phyloP scores from a whole-genome alignment of 345 rosid species.

The Passiflora organensis region DNA sequence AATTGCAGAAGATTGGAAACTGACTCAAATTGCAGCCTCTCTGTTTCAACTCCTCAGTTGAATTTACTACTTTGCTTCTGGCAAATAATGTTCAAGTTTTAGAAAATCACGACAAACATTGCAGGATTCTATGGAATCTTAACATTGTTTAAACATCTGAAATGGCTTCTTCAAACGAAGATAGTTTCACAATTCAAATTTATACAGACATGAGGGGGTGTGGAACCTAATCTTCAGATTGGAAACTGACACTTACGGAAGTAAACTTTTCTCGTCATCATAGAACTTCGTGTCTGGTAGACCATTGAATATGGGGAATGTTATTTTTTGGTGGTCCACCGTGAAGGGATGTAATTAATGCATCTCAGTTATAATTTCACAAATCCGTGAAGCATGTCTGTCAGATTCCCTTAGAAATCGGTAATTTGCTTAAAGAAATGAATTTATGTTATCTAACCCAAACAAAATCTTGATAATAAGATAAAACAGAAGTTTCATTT shows the following conservation, averaged over 20 bases:
- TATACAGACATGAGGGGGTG: conserved; percentile 22
- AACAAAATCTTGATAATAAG: conserved; percentile 32
- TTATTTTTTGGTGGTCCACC: conserved; percentile 24
- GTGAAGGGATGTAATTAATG: conserved; percentile 34
- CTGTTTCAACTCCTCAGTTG: not conserved
- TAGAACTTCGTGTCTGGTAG: conserved; percentile 13
- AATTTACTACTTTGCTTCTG: not conserved
- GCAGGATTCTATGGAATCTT: conserved; percentile 12
- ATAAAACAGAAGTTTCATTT: conserved; percentile 57
- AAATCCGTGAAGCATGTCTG: conserved; percentile 55
- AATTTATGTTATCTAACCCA: conserved; percentile 19
- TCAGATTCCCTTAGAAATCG: conserved; percentile 34
- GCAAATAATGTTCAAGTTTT: not conserved
- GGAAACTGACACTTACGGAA: conserved; percentile 19
- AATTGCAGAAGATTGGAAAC: conserved; percentile 13
- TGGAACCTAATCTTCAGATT: conserved; percentile 27
- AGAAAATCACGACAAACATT: conserved; percentile 10
- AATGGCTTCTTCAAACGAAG: not conserved
- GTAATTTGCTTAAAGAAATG: conserved; percentile 8
- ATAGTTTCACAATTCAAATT: conserved; percentile 13
- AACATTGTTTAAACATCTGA: conserved; percentile 13
- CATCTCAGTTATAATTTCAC: conserved; percentile 23
- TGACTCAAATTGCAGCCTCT: not conserved
- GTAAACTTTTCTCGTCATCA: conserved; percentile 13
- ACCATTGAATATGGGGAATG: conserved; percentile 14